phyloP scores from a whole-genome alignment of 2,329 filamentous ascomycete species.

The Sclerotinia trifoliorum region DNA sequence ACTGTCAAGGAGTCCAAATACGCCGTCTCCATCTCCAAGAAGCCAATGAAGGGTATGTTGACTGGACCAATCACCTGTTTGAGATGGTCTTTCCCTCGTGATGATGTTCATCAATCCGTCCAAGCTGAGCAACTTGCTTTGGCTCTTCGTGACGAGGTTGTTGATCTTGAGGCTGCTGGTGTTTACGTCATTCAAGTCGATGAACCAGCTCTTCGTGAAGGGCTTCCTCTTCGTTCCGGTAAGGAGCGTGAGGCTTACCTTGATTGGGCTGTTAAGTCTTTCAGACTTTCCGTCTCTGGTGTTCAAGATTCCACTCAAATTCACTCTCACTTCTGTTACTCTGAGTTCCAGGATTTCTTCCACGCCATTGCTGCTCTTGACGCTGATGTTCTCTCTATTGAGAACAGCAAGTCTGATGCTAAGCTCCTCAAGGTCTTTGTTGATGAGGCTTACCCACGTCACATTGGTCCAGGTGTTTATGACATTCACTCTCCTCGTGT shows the following conservation, averaged over 20 bases:
- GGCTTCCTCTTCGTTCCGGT: constrained; percentile 92
- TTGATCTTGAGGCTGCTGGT: constrained; percentile 96
- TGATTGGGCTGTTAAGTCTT: constrained; percentile 94
- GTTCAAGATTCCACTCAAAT: constrained; percentile 97
- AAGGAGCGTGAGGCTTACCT: constrained; percentile 97
- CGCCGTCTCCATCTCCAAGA: constrained; percentile 91
- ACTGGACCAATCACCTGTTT: constrained; percentile 98
- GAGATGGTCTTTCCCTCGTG: constrained; percentile 99
- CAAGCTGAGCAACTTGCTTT: constrained; percentile 98
- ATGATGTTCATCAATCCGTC: constrained; percentile 97
- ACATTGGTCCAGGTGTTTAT: constrained; percentile 99
- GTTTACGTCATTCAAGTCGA: constrained; percentile 99
- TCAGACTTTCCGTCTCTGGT: constrained; percentile 91
- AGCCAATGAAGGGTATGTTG: constrained; percentile 99
- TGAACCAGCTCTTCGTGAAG: constrained; percentile 98
- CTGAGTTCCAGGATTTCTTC: constrained; percentile 99
- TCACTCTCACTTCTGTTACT: constrained; percentile 99
- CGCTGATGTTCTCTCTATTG: constrained; percentile 96
- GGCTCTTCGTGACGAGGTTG: constrained; percentile 95
- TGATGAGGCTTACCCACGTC: constrained; percentile 92
- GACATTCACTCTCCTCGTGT: constrained; percentile 99
- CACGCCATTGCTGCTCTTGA: constrained; percentile 98
- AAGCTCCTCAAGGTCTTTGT: constrained; percentile 99
- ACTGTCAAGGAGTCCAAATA: constrained; percentile 99
- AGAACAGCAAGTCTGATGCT: constrained; percentile 99